Evolutionary conservation across 2,329 filamentous ascomycete species (phyloP).

Genomic region (Aspergillaceae sp.): DNA sequence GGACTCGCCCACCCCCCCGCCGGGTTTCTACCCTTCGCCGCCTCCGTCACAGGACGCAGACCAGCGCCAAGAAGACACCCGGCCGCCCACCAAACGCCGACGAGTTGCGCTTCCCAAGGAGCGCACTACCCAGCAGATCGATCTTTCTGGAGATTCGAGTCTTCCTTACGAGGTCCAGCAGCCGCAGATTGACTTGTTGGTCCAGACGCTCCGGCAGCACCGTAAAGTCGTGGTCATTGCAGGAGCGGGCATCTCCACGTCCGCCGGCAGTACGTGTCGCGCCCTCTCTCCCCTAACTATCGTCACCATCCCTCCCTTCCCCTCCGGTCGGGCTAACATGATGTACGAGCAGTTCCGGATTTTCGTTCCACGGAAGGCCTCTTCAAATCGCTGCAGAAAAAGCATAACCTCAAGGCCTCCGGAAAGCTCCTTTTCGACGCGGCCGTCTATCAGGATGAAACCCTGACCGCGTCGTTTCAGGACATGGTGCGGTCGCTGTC

Average conservation of each 20-base stretch:
- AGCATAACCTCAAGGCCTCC: conserved; percentile 85
- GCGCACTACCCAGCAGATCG: conserved; percentile 73
- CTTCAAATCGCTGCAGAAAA: conserved; percentile 73
- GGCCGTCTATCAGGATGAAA: conserved; percentile 89
- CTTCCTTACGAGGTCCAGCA: conserved; percentile 44
- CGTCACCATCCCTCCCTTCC: conserved; percentile 2
- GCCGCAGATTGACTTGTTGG: conserved; percentile 58
- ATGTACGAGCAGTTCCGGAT: conserved; percentile 61
- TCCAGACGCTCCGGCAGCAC: conserved; percentile 71
- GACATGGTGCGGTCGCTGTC: conserved; percentile 90
- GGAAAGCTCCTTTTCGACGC: conserved; percentile 96
- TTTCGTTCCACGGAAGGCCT: conserved; percentile 88
- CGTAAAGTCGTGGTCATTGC: conserved; percentile 96
- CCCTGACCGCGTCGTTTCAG: conserved; percentile 83
- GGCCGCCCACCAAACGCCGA: conserved; percentile 64
- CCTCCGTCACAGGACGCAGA: conserved; percentile 36
- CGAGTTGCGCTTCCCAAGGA: conserved; percentile 50
- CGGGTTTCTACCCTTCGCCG: conserved; percentile 34
- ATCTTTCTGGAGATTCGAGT: conserved; percentile 45
- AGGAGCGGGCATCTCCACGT: conserved; percentile 92
- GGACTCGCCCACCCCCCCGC: conserved; percentile 30
- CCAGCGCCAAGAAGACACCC: conserved; percentile 40
- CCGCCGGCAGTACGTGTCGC: conserved; percentile 68
- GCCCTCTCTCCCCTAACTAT: conserved; percentile 1
- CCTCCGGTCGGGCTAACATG: background rate